Evolutionary conservation across 495 filamentous ascomycete genomes (phyloP), one percentile per base, ranked within the genome.

Genomic region (Lasiosphaeria miniovina): DNA sequence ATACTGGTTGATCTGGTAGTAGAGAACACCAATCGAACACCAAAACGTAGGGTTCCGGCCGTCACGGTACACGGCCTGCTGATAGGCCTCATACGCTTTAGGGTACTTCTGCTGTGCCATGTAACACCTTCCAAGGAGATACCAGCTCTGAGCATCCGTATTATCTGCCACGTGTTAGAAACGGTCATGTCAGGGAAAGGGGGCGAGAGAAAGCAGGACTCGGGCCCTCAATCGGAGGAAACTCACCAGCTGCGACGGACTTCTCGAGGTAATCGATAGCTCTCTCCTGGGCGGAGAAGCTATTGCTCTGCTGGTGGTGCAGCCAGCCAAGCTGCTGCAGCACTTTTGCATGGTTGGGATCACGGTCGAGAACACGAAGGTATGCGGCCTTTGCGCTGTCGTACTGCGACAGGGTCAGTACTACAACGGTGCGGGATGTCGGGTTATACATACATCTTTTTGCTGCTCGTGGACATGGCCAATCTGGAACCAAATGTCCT

Each of bases 1-100:
- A 73, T 99, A 99, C 80, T 99, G 94, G 72, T 99, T 99, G 79
- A 99, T 99, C 76, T 99, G 94, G 77, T 98, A 99, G 71, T 99
- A 99, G 41, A 99, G 84, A 15, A 99, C 94, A 70, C 94, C 94
- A 71, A 99, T 99, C 31, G 94, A 99, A 78, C 95, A 98, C 94
- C 94, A 99, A 80, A 99, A 99, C 11, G 94, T 99, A 33, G 94
- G 95, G 66, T 99, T 99, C 65, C 94, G 87, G 31, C 95, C 95
- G 70, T 99, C 94, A 55, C 94, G 91, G 70, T 99, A 99, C 51
- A 99, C 94, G 4, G 94, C 94, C 76, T 99, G 94, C 70, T 99
- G 94, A 69, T 99, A 99, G 10, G 94, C 95, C 74, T 98, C 94
- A 70, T 98, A 98, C 4, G 94, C 94, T 72, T 98, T 98, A 60